A percentile compares a stretch with the other conserved stretches of the same genome.
Conservation (phyloP, 179 eudicot species). For the Heliamphora pulchella region DNA sequence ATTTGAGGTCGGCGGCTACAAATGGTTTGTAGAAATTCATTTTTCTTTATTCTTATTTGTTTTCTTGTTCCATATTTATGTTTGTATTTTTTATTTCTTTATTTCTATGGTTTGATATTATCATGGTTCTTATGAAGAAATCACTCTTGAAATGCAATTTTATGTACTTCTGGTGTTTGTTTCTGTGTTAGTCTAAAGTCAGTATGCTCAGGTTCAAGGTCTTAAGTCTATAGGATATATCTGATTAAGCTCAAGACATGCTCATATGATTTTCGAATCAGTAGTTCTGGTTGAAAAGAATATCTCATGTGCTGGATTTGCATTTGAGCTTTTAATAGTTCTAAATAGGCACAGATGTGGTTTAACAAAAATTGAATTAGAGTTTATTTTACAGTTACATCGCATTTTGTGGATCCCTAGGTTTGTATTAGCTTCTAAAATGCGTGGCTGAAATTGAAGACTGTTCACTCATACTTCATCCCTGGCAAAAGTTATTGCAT, state of each 20-base stretch:
- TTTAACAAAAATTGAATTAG: neutral
- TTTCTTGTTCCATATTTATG: neutral
- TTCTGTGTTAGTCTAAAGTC: neutral
- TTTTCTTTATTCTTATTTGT: neutral
- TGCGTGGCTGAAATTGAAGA: neutral
- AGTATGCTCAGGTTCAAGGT: neutral
- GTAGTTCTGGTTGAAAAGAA: constrained; percentile 3
- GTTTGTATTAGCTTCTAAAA: constrained; percentile 1
- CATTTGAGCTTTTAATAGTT: neutral
- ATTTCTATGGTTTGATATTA: neutral
- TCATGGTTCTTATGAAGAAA: constrained; percentile 3
- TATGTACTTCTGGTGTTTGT: neutral
- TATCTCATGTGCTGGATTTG: neutral
- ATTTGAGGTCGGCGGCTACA: constrained; percentile 86
- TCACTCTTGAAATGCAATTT: neutral
- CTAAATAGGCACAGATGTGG: neutral
- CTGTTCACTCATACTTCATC: neutral
- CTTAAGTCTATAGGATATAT: neutral
- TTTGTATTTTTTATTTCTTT: neutral
- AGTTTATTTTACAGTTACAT: neutral
- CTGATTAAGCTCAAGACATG: neutral
- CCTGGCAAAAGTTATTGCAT: neutral
- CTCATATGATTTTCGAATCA: neutral
- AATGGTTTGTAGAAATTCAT: constrained; percentile 43
- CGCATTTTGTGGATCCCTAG: neutral